Evolutionary conservation across 495 filamentous ascomycete genomes (phyloP).

Genomic region (Aspergillus coremiiformis): DNA sequence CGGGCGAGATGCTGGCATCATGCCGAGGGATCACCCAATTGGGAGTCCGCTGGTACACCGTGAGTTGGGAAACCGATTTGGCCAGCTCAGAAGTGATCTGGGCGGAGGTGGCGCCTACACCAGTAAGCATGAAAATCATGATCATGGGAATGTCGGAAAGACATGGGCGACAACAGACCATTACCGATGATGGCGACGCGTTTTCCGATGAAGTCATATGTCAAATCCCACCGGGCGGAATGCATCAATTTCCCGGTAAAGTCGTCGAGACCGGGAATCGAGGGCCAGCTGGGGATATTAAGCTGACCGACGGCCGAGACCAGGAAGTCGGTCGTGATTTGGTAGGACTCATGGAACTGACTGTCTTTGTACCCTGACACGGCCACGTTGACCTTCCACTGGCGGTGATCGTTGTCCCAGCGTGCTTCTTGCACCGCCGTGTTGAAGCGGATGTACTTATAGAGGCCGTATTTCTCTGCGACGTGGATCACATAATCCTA

Average conservation of each 20-base stretch:
- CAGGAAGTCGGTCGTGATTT: slow-evolving; percentile 49
- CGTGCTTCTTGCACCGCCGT: slow-evolving; percentile 41
- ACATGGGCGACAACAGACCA: slow-evolving; percentile 26
- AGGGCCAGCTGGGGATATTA: slow-evolving; percentile 50
- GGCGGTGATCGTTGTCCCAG: slow-evolving; percentile 50
- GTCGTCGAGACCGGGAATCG: slow-evolving; percentile 51
- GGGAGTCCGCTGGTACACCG: slow-evolving; percentile 60
- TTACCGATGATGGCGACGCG: slow-evolving; percentile 48
- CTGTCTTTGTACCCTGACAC: slow-evolving; percentile 41
- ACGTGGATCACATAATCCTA: slow-evolving; percentile 49
- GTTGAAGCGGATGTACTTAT: slow-evolving; percentile 50
- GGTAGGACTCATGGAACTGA: slow-evolving; percentile 36
- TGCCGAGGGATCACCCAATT: slow-evolving; percentile 55
- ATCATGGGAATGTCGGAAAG: not conserved
- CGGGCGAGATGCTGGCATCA: slow-evolving; percentile 33
- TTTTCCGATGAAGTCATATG: slow-evolving; percentile 42
- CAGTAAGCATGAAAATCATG: not conserved
- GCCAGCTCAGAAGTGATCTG: slow-evolving; percentile 63
- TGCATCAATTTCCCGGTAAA: slow-evolving; percentile 50
- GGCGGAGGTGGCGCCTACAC: slow-evolving; percentile 58
- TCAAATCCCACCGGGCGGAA: slow-evolving; percentile 47
- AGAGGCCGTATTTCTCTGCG: slow-evolving; percentile 53
- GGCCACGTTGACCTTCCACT: slow-evolving; percentile 45
- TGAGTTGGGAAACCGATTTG: slow-evolving; percentile 46
- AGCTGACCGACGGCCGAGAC: slow-evolving; percentile 60